Conservation (phyloP, 495 filamentous ascomycete genomes). For the Annulohypoxylon nitens region DNA sequence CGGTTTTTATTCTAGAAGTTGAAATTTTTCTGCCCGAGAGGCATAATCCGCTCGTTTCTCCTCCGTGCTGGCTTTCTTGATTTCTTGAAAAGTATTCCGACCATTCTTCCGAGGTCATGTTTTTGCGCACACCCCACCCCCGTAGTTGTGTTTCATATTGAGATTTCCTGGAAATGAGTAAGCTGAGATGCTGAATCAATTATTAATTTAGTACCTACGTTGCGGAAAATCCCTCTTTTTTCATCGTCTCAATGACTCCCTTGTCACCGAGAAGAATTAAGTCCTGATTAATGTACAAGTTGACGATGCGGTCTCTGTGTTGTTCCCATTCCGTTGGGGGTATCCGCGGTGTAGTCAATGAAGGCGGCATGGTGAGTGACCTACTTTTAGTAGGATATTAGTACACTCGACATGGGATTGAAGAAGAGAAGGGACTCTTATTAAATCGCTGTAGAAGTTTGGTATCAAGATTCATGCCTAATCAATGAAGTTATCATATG, state of each 20-base stretch:
- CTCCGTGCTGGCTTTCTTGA: background rate
- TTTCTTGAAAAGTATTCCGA: background rate
- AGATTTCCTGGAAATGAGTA: background rate
- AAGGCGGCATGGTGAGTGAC: background rate
- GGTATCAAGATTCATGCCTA: too few species aligned
- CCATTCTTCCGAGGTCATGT: background rate
- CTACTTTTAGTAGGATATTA: background rate
- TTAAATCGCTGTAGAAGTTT: too few species aligned
- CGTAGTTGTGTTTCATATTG: constrained; percentile 15
- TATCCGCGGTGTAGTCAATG: background rate
- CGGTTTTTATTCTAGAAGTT: background rate
- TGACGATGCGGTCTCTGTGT: background rate
- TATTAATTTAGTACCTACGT: background rate
- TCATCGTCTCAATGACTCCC: constrained; percentile 5
- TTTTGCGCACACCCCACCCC: constrained; percentile 3
- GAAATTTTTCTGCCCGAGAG: background rate
- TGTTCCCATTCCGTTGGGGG: background rate
- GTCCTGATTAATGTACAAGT: background rate
- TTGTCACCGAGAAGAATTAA: background rate
- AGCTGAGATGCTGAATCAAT: background rate
- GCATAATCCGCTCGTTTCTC: background rate
- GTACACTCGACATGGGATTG: too few species aligned
- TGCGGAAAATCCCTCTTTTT: background rate
- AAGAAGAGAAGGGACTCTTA: too few species aligned
- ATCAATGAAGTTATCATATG: too few species aligned